Percentiles rank a stretch among this genome's conserved stretches.
These are phyloP conservation scores for Astrocystis sublimbata DNA, from an alignment of 495 filamentous ascomycete genomes.

Conservation along the genomic window DNA sequence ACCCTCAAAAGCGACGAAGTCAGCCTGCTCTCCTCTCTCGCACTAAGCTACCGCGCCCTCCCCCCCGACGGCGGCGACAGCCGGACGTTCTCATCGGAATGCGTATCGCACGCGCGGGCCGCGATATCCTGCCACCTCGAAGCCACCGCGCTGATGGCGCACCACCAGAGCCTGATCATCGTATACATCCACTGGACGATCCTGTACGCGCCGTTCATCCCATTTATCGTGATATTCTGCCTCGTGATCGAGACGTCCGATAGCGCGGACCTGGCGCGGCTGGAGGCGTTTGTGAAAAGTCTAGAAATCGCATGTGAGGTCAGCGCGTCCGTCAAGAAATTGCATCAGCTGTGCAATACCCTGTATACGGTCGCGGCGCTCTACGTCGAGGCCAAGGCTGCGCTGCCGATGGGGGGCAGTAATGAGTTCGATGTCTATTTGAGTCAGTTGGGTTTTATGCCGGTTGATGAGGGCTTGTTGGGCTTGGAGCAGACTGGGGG, in stretches of 20 bases:
- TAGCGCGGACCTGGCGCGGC: conserved; percentile 49
- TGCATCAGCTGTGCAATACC: conserved; percentile 62
- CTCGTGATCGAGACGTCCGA: conserved; percentile 58
- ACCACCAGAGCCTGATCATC: conserved; percentile 46
- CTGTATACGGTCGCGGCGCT: conserved; percentile 62
- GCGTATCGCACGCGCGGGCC: conserved; percentile 58
- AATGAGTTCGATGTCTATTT: conserved; percentile 67
- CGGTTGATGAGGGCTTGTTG: conserved; percentile 33
- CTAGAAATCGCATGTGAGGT: conserved; percentile 52
- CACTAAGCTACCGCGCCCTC: conserved; percentile 64
- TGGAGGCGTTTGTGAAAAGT: conserved; percentile 59
- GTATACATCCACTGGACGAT: conserved; percentile 68
- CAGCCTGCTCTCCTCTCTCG: conserved; percentile 53
- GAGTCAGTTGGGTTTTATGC: conserved; percentile 62
- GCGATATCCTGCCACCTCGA: conserved; percentile 56
- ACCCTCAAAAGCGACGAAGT: conserved; percentile 59
- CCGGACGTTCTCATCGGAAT: conserved; percentile 57
- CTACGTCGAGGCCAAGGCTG: conserved; percentile 61
- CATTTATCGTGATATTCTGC: conserved; percentile 71
- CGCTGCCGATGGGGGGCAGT: conserved; percentile 51
- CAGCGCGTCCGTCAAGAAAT: conserved; percentile 58
- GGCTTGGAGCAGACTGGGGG: conserved; percentile 8
- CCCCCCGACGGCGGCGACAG: conserved; percentile 45
- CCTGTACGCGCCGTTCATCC: conserved; percentile 65
- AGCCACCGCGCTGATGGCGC: conserved; percentile 50